A percentile compares a stretch with the other conserved stretches of the same genome.
Evolutionary conservation across 2,329 filamentous ascomycete genomes (phyloP).

Genomic region (Aspergillus pseudoviridinutans): DNA sequence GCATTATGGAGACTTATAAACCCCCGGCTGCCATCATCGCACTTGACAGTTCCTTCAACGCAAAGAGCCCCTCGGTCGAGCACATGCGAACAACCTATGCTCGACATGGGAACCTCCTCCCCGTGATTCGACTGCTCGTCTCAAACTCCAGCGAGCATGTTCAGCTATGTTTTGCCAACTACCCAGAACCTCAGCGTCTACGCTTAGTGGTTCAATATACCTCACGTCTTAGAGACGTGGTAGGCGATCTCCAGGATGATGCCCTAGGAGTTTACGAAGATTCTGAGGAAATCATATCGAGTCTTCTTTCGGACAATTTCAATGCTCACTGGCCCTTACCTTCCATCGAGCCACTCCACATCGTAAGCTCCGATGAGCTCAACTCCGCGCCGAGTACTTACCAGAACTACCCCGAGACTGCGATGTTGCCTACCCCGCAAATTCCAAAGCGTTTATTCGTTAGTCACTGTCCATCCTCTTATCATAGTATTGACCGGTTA

Average conservation of each 20-base stretch:
- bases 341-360: slow-evolving; percentile 34
- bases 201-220: slow-evolving; percentile 33
- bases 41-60: slow-evolving; percentile 41
- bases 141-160: slow-evolving; percentile 47
- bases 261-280: slow-evolving; percentile 39
- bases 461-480: slow-evolving; percentile 9
- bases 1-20: slow-evolving; percentile 30
- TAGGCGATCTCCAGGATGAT: slow-evolving; percentile 41
- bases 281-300: slow-evolving; percentile 34
- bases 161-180: slow-evolving; percentile 39
- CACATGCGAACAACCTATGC: slow-evolving; percentile 37
- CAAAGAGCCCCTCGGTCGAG: slow-evolving; percentile 35
- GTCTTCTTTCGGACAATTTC: slow-evolving; percentile 34
- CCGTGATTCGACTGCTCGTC: slow-evolving; percentile 42
- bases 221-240: slow-evolving; percentile 28
- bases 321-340: slow-evolving; percentile 36
- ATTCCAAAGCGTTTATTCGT: slow-evolving; percentile 31
- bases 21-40: slow-evolving; percentile 40
- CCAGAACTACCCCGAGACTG: slow-evolving; percentile 1
- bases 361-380: slow-evolving; percentile 27
- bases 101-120: slow-evolving; percentile 33
- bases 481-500: slow-evolving; percentile 3
- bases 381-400: slow-evolving; percentile 12
- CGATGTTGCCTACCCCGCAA: neutral
- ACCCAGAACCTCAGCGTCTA: slow-evolving; percentile 31